Percentiles rank a stretch among this genome's conserved stretches.
Evolutionary conservation across 2,329 filamentous ascomycete genomes (phyloP).

Genomic region (Colletotrichum chrysophilum): DNA sequence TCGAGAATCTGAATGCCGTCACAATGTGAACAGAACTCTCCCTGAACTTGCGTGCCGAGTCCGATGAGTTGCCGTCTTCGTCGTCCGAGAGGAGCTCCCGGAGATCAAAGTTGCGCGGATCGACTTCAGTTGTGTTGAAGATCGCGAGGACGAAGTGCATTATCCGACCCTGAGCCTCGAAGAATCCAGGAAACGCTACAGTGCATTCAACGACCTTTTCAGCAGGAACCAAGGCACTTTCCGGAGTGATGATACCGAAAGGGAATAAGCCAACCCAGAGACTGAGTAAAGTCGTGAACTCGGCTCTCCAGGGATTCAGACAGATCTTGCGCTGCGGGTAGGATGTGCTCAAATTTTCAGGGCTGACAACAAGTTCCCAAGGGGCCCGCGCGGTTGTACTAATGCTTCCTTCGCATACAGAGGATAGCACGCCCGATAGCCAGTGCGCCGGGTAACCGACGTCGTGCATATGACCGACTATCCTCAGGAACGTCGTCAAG

Average conservation of each 20-base stretch:
- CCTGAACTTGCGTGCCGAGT: not conserved
- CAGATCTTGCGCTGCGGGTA: not conserved
- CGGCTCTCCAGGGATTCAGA: constrained; percentile 23
- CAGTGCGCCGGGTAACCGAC: constrained; percentile 32
- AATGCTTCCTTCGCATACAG: constrained; percentile 22
- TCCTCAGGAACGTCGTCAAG: constrained; percentile 24
- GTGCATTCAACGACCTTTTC: not conserved
- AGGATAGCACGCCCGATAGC: constrained; percentile 24
- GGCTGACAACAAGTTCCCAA: constrained; percentile 4
- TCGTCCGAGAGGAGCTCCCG: not conserved
- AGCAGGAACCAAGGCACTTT: not conserved
- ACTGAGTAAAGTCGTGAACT: constrained; percentile 25
- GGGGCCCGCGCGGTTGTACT: constrained; percentile 26
- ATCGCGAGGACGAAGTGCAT: not conserved
- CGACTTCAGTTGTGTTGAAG: not conserved
- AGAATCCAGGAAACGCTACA: not conserved
- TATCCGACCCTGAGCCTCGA: not conserved
- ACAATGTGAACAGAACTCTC: not conserved
- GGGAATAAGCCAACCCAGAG: constrained; percentile 25
- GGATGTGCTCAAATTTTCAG: not conserved
- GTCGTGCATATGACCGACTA: constrained; percentile 24
- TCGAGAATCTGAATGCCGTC: not conserved
- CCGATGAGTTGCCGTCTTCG: not conserved
- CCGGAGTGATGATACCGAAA: constrained; percentile 19
- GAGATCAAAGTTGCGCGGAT: not conserved